Conservation (phyloP, 345 rosid genomes). For the Noccaea caerulescens region DNA sequence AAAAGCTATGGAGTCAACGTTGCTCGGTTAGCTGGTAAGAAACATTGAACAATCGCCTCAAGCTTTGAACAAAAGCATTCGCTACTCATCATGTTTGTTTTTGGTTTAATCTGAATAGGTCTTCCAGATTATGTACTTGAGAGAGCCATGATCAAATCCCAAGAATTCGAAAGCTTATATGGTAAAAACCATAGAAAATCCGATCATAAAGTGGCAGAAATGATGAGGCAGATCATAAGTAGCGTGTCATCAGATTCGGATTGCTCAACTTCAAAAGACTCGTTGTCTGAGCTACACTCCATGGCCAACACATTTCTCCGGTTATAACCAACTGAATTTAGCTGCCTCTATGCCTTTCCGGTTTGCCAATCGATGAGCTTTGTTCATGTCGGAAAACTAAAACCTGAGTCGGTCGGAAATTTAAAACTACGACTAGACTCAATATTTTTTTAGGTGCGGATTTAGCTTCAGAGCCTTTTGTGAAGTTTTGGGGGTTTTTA, state of each 20-base stretch:
- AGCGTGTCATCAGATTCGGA: conserved; percentile 31
- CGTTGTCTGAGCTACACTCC: conserved; percentile 53
- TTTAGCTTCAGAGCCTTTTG: background rate
- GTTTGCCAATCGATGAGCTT: background rate
- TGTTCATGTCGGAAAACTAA: conserved; percentile 6
- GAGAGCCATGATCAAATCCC: conserved; percentile 71
- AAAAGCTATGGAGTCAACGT: conserved; percentile 97
- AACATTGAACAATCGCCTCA: background rate
- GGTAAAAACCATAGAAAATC: conserved; percentile 48
- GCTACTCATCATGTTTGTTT: conserved; percentile 20
- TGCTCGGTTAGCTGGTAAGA: conserved; percentile 90
- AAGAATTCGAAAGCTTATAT: conserved; percentile 66
- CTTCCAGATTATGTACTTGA: conserved; percentile 67
- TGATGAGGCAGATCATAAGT: conserved; percentile 52
- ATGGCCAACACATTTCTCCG: conserved; percentile 51
- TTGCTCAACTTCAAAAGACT: conserved; percentile 29
- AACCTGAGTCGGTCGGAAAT: background rate
- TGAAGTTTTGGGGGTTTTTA: background rate
- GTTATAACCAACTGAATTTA: conserved; percentile 38
- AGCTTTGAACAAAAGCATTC: conserved; percentile 6
- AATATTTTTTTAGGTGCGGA: conserved; percentile 6
- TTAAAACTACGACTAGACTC: background rate
- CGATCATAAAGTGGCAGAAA: conserved; percentile 37
- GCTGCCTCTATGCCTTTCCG: conserved; percentile 14
- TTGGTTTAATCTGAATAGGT: conserved; percentile 53